Conservation (phyloP, 257 asterid genomes). For the Galeopsis tetrahit region DNA sequence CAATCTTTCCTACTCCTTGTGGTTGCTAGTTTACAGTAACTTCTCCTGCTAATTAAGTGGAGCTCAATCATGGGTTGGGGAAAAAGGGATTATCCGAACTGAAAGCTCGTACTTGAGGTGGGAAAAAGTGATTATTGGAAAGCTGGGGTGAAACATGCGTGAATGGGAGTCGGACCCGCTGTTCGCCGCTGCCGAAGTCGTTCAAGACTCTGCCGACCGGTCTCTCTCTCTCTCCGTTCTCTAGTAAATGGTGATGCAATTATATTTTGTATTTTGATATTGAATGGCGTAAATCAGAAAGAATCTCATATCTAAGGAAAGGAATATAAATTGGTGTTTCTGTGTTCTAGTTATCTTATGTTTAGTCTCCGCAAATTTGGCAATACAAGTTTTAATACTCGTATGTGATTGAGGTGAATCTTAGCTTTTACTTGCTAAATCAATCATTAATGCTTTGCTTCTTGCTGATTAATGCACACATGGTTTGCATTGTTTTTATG, state of each 20-base stretch:
- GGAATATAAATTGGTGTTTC: too few species aligned
- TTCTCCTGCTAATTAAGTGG: constrained; percentile 4
- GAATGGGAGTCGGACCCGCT: constrained; percentile 54
- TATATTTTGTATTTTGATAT: neutral
- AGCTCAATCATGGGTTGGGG: neutral
- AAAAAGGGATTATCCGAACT: neutral
- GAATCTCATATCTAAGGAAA: neutral
- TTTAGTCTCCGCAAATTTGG: constrained; percentile 17
- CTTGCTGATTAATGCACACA: neutral
- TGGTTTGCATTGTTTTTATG: neutral
- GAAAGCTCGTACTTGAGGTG: constrained; percentile 5
- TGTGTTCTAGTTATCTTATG: neutral
- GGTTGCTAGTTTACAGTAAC: neutral
- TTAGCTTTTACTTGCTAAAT: constrained; percentile 1
- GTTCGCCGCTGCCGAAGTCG: constrained; percentile 53
- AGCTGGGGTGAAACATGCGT: constrained; percentile 35
- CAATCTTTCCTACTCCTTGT: neutral
- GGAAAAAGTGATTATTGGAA: neutral
- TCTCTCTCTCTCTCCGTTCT: constrained; percentile 34
- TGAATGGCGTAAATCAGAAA: neutral
- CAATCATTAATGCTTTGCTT: neutral
- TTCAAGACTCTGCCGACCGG: constrained; percentile 57
- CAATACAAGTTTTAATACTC: neutral
- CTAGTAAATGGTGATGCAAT: constrained; percentile 1
- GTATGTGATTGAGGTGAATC: neutral